Evolutionary conservation across 1,139 yeast species (phyloP).

Genomic region (Suhomyces terraborum): DNA sequence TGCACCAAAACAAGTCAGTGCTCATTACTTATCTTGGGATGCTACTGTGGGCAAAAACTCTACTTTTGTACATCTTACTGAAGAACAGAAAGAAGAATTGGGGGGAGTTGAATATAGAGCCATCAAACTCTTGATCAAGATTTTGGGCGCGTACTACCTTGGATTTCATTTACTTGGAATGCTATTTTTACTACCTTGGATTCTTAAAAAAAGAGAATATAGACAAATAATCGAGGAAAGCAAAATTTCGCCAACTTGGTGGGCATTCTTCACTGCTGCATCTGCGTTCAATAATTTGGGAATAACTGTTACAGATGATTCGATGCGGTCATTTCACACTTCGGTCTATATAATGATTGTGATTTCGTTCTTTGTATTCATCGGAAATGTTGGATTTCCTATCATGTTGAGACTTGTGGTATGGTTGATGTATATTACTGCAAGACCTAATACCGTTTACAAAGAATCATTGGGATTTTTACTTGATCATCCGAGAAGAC

Average conservation of each 20-base stretch:
- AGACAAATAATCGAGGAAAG: slow-evolving; percentile 42
- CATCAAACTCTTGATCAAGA: slow-evolving; percentile 68
- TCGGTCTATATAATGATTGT: slow-evolving; percentile 67
- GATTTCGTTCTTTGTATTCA: slow-evolving; percentile 68
- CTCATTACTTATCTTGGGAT: slow-evolving; percentile 79
- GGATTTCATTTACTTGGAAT: slow-evolving; percentile 72
- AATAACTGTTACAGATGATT: slow-evolving; percentile 72
- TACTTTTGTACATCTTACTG: slow-evolving; percentile 78
- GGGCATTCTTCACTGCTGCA: slow-evolving; percentile 84
- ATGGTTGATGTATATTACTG: slow-evolving; percentile 71
- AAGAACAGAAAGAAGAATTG: slow-evolving; percentile 84
- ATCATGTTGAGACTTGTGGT: slow-evolving; percentile 73
- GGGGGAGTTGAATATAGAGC: slow-evolving; percentile 98
- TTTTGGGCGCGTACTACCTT: slow-evolving; percentile 66
- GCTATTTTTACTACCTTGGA: slow-evolving; percentile 67
- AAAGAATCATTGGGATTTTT: slow-evolving; percentile 83
- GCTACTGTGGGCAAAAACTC: slow-evolving; percentile 96
- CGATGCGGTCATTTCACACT: slow-evolving; percentile 66
- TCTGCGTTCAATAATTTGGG: slow-evolving; percentile 90
- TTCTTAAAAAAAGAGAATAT: slow-evolving; percentile 46
- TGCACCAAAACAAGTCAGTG: slow-evolving; percentile 26
- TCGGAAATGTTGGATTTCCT: slow-evolving; percentile 96
- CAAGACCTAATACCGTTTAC: slow-evolving; percentile 64
- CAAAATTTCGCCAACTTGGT: slow-evolving; percentile 81
- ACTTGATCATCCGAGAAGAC: slow-evolving; percentile 94